Evolutionary conservation across 2,329 filamentous ascomycete species (phyloP).

Genomic region (Fusarium floridanum): DNA sequence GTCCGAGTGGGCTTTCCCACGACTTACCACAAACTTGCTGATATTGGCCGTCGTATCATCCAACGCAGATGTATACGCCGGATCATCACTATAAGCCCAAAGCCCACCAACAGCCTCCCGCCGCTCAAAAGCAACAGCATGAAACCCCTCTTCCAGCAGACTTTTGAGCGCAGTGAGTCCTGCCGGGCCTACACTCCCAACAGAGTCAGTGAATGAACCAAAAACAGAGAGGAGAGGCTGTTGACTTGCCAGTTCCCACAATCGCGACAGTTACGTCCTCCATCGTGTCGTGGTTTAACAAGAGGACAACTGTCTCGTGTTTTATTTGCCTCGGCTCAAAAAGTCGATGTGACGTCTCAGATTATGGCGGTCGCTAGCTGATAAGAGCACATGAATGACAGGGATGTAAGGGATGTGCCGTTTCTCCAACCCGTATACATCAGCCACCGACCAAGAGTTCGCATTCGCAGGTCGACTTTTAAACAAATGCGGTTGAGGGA

Average conservation of each 20-base stretch:
- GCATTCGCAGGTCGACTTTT: background rate
- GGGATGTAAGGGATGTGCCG: background rate
- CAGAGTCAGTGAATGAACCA: background rate
- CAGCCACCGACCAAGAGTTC: background rate
- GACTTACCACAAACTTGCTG: slow-evolving; percentile 10
- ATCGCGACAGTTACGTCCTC: background rate
- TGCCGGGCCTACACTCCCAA: background rate
- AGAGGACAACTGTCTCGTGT: background rate
- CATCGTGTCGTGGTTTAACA: background rate
- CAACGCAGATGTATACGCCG: slow-evolving; percentile 4
- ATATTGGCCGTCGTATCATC: slow-evolving; percentile 2
- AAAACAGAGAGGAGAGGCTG: background rate
- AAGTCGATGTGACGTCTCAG: background rate
- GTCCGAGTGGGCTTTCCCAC: too few species aligned
- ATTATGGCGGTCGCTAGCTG: background rate
- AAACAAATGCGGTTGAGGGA: background rate
- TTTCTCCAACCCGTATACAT: background rate
- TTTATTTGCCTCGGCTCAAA: background rate
- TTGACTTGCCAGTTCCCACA: slow-evolving; percentile 2
- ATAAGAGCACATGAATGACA: background rate
- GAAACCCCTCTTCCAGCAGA: slow-evolving; percentile 6
- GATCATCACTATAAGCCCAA: slow-evolving; percentile 2
- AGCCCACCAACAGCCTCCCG: slow-evolving; percentile 2
- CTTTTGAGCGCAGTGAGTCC: slow-evolving; percentile 8
- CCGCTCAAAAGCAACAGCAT: slow-evolving; percentile 10